Base-by-base conservation (phyloP, 2,329 filamentous ascomycete genomes). In the Scleromitrula shiraiana region DNA sequence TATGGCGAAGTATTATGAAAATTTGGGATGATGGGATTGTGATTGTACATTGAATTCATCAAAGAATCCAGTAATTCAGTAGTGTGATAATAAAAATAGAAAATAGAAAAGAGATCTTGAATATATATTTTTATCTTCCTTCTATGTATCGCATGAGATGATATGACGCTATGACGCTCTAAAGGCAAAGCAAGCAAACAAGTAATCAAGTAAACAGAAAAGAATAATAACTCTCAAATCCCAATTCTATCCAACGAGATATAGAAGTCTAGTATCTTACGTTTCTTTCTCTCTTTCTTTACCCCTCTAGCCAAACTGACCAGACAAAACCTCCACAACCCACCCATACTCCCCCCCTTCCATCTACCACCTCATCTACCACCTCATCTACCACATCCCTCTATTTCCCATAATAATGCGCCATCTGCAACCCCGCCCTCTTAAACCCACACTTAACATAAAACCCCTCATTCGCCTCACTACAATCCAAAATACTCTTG, bases 401-500 rank as follows among this genome's bases (percentile, higher is more conserved):
- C 35, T 24, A 47, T 20, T 48, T 38, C 41, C 62, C 54, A 43
- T 94, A 93, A 70, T 95, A 95, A 72, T 95, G 88, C 36, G 91
- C 89, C 93, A 98, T 97, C 70, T 98, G 88, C 49, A 96, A 71
- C 14, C 93, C 93, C 23, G 89, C 91, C 53, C 88, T 76, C 69
- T 88, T 85, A 69, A 95, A 97, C 50, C 91, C 91, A 69, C 93
- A 97, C 76, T 97, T 97, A 67, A 95, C 77, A 67, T 98, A 98
- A 73, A 98, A 97, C 19, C 90, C 91, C 68, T 95, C 89, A 66
- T 97, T 98, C 59, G 85, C 80, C 68, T 96, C 91, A 57, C 86
- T 94, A 73, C 93, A 98, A 68, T 97, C 91, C 56, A 97, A 78
- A 59, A 98, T 97, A 56, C 82, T 89, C 83, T 93, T 97, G 70